Evolutionary conservation across 2,329 filamentous ascomycete species (phyloP), one percentile per base, ranked within the genome.

Genomic region (Trichophyton simii): DNA sequence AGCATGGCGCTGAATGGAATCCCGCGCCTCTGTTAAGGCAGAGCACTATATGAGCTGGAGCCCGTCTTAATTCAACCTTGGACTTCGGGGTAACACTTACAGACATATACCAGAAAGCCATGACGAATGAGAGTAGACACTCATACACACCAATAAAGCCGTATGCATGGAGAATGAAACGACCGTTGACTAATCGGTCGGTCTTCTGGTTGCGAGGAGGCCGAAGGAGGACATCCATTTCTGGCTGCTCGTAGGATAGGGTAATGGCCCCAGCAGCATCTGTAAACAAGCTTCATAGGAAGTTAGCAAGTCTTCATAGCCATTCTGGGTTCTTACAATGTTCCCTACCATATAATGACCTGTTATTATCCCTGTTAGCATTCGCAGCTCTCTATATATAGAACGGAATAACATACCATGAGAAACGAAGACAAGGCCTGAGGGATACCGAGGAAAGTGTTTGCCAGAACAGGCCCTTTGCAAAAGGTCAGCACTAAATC

Each of bases 171-270:
- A 88, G 71, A 42, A 91, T 81, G 15, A 92, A 80, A 67, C 85
- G 82, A 78, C 83, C 86, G 71, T 91, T 82, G 20, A 92, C 87
- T 1, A 92, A 81, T 0, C 84, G 82, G 68, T 90, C 87, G 59
- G 83, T 85, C 68, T 83, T 85, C 2, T 84, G 80, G 64, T 86
- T 82, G 46, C 88, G 82, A 0, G 87, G 88, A 58, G 80, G 82
- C 2, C 87, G 84, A 31, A 83, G 76, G 7, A 92, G 80, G 0
- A 91, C 83, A 66, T 91, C 87, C 0, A 86, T 85, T 71, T 92
- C 88, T 0, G 87, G 87, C 54, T 84, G 81, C 69, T 92, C 88
- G 69, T 89, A 91, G 0, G 87, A 87, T 6, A 92, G 79, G 1
- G 85, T 83, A 0, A 87, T 88, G 0, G 88, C 86, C 1, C 86